phyloP scores from a whole-genome alignment of 148 eudicot species.

The Rhododendron kiyosumense region DNA sequence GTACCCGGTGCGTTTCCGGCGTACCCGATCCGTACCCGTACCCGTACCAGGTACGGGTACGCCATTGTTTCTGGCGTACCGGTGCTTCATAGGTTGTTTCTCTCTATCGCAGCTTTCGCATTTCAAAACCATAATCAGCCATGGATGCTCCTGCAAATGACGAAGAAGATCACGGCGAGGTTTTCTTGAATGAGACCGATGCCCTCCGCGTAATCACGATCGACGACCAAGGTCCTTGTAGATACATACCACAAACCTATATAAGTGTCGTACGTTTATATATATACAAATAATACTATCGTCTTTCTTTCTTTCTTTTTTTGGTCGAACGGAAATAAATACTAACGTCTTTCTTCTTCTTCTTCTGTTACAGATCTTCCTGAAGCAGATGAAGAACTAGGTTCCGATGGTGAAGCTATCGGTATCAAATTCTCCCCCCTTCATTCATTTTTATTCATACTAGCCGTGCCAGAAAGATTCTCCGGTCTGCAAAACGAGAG shows the following conservation, averaged over 20 bases:
- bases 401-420: constrained; percentile 24
- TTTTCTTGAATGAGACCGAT: constrained; percentile 21
- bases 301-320: no score
- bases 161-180: constrained; percentile 17
- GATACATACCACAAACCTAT: background rate
- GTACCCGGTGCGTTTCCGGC: no score
- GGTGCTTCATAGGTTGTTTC: no score
- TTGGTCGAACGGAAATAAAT: background rate
- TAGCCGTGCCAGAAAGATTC: background rate
- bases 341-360: background rate
- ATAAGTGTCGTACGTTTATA: background rate
- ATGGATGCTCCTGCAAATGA: constrained; percentile 7
- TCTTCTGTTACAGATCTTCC: constrained; percentile 29
- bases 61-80: no score
- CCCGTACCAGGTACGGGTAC: no score
- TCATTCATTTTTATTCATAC: background rate
- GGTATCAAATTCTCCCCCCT: background rate
- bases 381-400: constrained; percentile 35
- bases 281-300: no score
- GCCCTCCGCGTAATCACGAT: constrained; percentile 15
- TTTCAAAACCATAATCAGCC: background rate
- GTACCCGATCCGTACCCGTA: no score
- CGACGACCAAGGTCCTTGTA: constrained; percentile 21
- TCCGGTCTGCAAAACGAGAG: background rate
- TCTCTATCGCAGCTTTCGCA: background rate